Percentiles rank a stretch among this genome's conserved stretches.
phyloP scores from a whole-genome alignment of 495 filamentous ascomycete genomes.

The Evansstolkia leycettana region DNA sequence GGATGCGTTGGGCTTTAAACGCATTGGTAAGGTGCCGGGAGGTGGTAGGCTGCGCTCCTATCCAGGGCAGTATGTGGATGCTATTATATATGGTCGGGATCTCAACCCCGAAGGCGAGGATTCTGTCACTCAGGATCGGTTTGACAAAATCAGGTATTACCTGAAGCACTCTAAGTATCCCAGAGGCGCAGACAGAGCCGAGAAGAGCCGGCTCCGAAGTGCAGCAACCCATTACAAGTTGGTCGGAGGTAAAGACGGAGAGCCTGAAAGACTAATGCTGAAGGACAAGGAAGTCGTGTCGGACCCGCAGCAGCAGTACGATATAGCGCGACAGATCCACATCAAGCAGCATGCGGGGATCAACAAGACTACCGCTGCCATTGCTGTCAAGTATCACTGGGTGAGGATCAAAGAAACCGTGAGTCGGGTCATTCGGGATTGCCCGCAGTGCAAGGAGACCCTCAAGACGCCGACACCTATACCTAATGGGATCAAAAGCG shows the following conservation, averaged over 20 bases:
- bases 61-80: slow-evolving; percentile 74
- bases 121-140: slow-evolving; percentile 88
- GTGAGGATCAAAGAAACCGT: slow-evolving; percentile 98
- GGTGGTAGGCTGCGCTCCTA: slow-evolving; percentile 75
- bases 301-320: slow-evolving; percentile 83
- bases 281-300: slow-evolving; percentile 97
- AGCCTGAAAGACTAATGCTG: slow-evolving; percentile 74
- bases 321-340: slow-evolving; percentile 71
- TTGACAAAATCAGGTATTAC: slow-evolving; percentile 97
- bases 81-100: slow-evolving; percentile 92
- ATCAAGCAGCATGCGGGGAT: slow-evolving; percentile 78
- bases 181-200: slow-evolving; percentile 81
- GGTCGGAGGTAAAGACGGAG: slow-evolving; percentile 28
- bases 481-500: slow-evolving; percentile 16
- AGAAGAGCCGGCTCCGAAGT: slow-evolving; percentile 86
- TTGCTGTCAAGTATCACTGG: slow-evolving; percentile 94
- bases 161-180: slow-evolving; percentile 92
- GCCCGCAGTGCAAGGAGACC: slow-evolving; percentile 76
- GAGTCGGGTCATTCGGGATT: slow-evolving; percentile 85
- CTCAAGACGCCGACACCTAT: slow-evolving; percentile 39
- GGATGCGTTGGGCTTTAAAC: slow-evolving; percentile 97
- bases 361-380: slow-evolving; percentile 93
- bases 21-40: slow-evolving; percentile 83
- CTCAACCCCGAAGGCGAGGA: slow-evolving; percentile 69
- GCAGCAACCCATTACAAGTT: slow-evolving; percentile 95